phyloP scores from a whole-genome alignment of 2,329 filamentous ascomycete genomes.

The Talaromyces sp. region DNA sequence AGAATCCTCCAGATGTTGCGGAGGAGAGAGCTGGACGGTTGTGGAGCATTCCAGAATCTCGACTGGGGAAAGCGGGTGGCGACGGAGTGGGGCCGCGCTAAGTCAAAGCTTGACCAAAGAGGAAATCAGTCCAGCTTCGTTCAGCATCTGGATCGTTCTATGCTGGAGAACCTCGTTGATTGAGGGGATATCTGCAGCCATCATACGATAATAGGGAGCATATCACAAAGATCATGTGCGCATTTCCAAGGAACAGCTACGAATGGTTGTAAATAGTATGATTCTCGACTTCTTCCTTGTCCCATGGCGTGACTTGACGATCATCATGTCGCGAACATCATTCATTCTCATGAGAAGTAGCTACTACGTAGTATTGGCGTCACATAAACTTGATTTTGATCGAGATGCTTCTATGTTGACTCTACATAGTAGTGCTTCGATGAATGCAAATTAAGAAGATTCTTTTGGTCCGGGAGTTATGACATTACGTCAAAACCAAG shows the following conservation, averaged over 20 bases:
- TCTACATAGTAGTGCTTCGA: too few species aligned
- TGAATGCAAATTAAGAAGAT: not conserved
- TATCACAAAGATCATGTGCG: not conserved
- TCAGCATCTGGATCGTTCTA: not conserved
- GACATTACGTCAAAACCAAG: not conserved
- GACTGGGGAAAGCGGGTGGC: slow-evolving; percentile 1
- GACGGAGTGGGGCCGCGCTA: slow-evolving; percentile 3
- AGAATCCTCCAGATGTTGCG: slow-evolving; percentile 4
- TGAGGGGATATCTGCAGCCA: not conserved
- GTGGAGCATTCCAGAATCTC: slow-evolving; percentile 17
- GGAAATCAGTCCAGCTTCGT: not conserved
- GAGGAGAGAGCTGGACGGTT: not conserved
- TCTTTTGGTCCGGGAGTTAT: not conserved
- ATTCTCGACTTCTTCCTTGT: not conserved
- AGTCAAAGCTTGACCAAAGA: not conserved
- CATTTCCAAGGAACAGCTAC: not conserved
- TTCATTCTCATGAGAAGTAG: not conserved
- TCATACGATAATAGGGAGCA: not conserved
- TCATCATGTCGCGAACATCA: not conserved
- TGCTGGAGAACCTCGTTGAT: not conserved
- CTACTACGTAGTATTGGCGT: not conserved
- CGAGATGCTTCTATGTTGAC: not conserved
- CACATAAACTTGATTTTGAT: not conserved
- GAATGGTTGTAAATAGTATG: too few species aligned
- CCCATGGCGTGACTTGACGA: not conserved